A percentile compares a stretch with the other conserved stretches of the same genome.
Evolutionary conservation across 441 rosid species (phyloP).

Genomic region (Gossypium gossypioides): DNA sequence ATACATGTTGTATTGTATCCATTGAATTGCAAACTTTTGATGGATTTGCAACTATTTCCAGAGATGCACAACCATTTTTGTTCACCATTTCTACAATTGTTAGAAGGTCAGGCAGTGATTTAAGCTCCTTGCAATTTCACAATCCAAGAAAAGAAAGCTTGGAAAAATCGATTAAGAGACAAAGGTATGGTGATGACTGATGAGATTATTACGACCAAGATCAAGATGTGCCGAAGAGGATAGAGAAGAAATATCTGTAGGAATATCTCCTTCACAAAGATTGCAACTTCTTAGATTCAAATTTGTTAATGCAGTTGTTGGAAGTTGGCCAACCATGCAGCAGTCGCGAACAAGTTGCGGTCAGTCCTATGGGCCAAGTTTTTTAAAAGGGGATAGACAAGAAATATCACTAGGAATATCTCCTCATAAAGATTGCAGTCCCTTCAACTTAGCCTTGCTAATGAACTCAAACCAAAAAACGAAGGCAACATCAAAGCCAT

Average conservation of each 20-base stretch:
- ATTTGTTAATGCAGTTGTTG: not conserved
- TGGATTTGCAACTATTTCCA: too few relatives aligned
- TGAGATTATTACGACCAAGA: constrained; percentile 30
- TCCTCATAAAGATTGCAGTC: constrained; percentile 27
- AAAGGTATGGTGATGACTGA: constrained; percentile 28
- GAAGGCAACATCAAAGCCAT: too few relatives aligned
- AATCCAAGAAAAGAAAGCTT: constrained; percentile 11
- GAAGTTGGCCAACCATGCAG: too few relatives aligned
- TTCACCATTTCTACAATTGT: too few relatives aligned
- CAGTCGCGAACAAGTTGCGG: too few relatives aligned
- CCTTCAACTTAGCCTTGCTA: constrained; percentile 24
- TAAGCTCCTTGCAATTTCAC: too few relatives aligned
- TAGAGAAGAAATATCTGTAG: constrained; percentile 18
- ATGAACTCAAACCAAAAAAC: constrained; percentile 14
- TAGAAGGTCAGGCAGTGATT: too few relatives aligned
- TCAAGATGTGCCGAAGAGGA: constrained; percentile 21
- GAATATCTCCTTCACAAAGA: constrained; percentile 25
- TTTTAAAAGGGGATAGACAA: too few relatives aligned
- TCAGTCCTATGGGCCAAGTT: too few relatives aligned
- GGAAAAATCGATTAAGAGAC: constrained; percentile 24
- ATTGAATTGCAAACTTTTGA: too few relatives aligned
- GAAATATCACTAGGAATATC: constrained; percentile 25
- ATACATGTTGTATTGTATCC: too few relatives aligned
- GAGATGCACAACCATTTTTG: too few relatives aligned
- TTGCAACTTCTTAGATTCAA: constrained; percentile 34